These are phyloP conservation scores for Xylaria scruposa DNA, from an alignment of 495 filamentous ascomycete genomes.

Conservation along the genomic window DNA sequence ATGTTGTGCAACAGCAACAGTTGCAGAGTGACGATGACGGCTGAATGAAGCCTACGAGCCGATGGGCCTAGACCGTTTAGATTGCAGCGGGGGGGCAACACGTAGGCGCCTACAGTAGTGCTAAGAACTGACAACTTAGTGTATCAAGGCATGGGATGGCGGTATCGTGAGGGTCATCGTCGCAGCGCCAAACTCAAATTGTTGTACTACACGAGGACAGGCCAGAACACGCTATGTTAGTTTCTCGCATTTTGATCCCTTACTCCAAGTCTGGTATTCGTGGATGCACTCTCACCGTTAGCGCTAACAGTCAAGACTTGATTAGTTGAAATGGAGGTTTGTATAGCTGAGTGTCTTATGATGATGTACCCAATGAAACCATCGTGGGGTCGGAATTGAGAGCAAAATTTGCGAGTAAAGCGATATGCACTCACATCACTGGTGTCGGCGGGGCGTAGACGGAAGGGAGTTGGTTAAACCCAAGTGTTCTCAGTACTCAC, in stretches of 20 bases:
- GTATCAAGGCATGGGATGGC: slow-evolving; percentile 2
- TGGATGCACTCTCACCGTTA: slow-evolving; percentile 11
- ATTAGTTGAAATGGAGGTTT: slow-evolving; percentile 9
- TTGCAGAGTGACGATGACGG: slow-evolving; percentile 5
- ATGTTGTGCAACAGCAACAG: slow-evolving; percentile 11
- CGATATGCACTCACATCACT: not conserved
- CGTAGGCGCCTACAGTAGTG: not conserved
- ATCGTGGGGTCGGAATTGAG: not conserved
- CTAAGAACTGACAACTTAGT: not conserved
- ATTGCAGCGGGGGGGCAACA: not conserved
- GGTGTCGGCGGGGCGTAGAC: not conserved
- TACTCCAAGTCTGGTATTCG: slow-evolving; percentile 7
- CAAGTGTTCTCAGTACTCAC: not conserved
- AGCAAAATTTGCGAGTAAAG: not conserved
- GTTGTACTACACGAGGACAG: slow-evolving; percentile 3
- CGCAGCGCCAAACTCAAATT: slow-evolving; percentile 25
- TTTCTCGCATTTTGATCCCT: not conserved
- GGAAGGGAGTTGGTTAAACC: not conserved
- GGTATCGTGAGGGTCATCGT: slow-evolving; percentile 29
- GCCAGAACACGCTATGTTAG: slow-evolving; percentile 8
- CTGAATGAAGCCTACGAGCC: not conserved
- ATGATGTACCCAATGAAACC: not conserved
- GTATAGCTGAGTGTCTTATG: not conserved
- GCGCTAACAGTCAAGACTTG: slow-evolving; percentile 14
- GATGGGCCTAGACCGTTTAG: slow-evolving; percentile 12